Percentiles rank a stretch among this genome's conserved stretches.
Conservation (phyloP, 148 eudicot species). For the Rhododendron griersonianum region DNA sequence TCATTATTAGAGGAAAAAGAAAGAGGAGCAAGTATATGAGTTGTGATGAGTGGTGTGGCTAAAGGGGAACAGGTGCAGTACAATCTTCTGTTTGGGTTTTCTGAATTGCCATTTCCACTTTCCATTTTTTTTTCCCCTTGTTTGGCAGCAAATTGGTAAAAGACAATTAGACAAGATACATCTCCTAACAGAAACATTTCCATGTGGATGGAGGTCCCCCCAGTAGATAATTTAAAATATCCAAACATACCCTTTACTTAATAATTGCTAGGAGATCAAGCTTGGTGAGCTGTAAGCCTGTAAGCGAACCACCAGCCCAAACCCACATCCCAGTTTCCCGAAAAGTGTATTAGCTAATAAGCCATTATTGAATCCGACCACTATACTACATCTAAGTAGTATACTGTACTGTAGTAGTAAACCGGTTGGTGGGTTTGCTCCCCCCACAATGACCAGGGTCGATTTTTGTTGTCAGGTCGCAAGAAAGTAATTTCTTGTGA, state of each 20-base stretch:
- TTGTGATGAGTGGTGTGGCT: conserved; percentile 2
- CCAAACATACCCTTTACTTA: neutral
- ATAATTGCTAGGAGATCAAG: neutral
- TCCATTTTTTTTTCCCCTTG: neutral
- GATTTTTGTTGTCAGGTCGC: too few relatives aligned
- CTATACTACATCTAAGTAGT: neutral
- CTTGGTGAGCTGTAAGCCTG: conserved; percentile 11
- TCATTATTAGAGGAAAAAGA: neutral
- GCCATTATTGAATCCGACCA: neutral
- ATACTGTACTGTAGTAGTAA: too few relatives aligned
- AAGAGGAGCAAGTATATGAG: neutral
- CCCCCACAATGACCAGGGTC: too few relatives aligned
- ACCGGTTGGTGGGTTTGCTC: too few relatives aligned
- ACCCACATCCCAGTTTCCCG: neutral
- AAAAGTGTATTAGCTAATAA: neutral
- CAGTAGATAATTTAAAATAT: neutral
- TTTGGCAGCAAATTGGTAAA: neutral
- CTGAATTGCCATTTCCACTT: neutral
- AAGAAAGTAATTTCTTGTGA: too few relatives aligned
- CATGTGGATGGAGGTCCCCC: neutral
- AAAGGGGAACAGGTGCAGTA: neutral
- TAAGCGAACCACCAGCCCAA: conserved; percentile 16
- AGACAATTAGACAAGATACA: neutral
- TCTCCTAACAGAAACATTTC: neutral
- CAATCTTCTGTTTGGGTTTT: neutral